Percentiles rank a stretch among this genome's conserved stretches.
These are phyloP conservation scores for Annulohypoxylon maeteangense DNA, from an alignment of 495 filamentous ascomycete species.

Conservation along the genomic window DNA sequence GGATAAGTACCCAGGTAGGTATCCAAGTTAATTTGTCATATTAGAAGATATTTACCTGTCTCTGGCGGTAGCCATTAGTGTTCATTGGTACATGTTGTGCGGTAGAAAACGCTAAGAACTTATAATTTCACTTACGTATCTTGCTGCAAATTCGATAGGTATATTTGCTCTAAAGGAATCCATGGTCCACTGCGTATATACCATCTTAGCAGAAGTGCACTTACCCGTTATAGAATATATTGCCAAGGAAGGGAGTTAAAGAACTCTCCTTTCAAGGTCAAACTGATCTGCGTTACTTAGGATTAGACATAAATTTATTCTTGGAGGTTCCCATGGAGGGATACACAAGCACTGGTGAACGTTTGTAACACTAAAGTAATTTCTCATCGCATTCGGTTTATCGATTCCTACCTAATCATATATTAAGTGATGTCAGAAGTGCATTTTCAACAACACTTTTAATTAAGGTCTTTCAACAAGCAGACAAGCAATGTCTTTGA, in stretches of 20 bases:
- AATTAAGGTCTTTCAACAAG: not conserved
- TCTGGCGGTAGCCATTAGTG: not conserved
- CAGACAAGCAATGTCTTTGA: not conserved
- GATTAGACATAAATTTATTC: not conserved
- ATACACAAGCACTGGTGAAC: not conserved
- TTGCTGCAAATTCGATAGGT: not conserved
- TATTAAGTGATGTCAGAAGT: not conserved
- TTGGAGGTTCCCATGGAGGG: not conserved
- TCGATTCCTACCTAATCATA: not conserved
- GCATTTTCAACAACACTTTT: not conserved
- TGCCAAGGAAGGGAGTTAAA: not conserved
- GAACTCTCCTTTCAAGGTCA: not conserved
- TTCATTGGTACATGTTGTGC: not conserved
- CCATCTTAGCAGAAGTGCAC: not conserved
- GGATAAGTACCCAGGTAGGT: not conserved
- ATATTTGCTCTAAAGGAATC: not conserved
- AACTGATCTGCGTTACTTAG: not conserved
- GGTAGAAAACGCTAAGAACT: not conserved
- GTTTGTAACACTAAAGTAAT: not conserved
- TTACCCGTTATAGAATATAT: not conserved
- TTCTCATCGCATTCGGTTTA: not conserved
- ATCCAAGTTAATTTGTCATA: not conserved
- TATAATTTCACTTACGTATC: not conserved
- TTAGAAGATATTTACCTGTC: not conserved
- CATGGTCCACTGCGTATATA: not conserved